Base-by-base conservation (phyloP, 2,329 filamentous ascomycete genomes). In the Cordyceps javanica region DNA sequence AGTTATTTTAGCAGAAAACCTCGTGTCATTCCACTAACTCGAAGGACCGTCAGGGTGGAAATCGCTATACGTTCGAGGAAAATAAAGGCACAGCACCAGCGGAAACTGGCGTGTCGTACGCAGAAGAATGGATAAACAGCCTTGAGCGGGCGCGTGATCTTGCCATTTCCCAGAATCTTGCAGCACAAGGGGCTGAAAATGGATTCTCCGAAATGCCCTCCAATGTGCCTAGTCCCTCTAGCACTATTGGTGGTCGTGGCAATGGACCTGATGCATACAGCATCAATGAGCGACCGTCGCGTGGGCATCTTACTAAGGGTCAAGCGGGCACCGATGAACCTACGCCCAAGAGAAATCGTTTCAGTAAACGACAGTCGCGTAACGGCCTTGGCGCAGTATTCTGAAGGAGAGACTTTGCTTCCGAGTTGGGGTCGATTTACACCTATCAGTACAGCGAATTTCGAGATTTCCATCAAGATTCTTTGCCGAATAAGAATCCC, bases 21-120 rank as follows among this genome's bases (percentile, higher is more conserved):
- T n/a, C 8, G 3, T 23, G n/a, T 23, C 5, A 8, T 25, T 16
- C 32, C 58, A 9, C 63, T 19, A 70, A 72, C 59, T 10, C 62
- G n/a, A 70, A 71, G 63, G 70, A 63, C 54, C 36, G 57, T 58
- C 59, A 96, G 93, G 85, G 85, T 63, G 92, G 96, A 59, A 89
- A 92, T 67, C 92, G 95, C 66, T 94, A 90, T 69, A 89, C 89
- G 14, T 99, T 99, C 67, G 94, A 99, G 74, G 92, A 97, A 67
- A 81, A 86, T n/a, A 96, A 95, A 69, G 81, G 86, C 19, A 84
- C 59, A 66, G 54, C 34, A n/a, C 69, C 64, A 61, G 78, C 80
- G 23, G 87, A 85, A 62, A 81, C 80, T 42, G 82, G 82, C 44
- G 85, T 86, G 60, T 81, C 85, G 59, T 87, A 86, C 5, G 89